Base-by-base conservation (phyloP, 1,284 basidiomycete species). In the Leccinum pachyderme region DNA sequence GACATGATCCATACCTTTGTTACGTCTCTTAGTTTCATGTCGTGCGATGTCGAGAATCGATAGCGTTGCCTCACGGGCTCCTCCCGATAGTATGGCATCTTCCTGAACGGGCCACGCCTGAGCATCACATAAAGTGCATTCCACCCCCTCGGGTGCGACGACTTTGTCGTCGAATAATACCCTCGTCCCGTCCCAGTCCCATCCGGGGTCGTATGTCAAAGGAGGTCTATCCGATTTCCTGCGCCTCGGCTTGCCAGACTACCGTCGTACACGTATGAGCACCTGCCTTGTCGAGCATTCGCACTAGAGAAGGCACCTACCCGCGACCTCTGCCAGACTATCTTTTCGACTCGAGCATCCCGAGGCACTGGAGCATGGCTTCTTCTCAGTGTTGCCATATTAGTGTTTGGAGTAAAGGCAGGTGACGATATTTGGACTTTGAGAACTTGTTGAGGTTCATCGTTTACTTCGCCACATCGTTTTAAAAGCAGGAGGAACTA, bases 131-230 rank as follows among this genome's bases (percentile, higher is more conserved):
- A 39, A 11, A 6, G 44, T 28, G 7, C 7, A 12, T 28, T 49
- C 59, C n/a, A 54, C 54, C 13, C 27, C 22, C 6, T 58, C 44
- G 0, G 44, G 11, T 39, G 43, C 9, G 25, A 28, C 5, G 2
- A n/a, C 22, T 4, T 31, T 29, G 27, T 49, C 53, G 12, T 25
- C 28, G 44, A 55, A 51, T 15, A 50, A 22, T 49, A 65, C 11
- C n/a, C 37, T 55, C 7, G 33, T 47, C 47, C 57, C 64, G 9
- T 69, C 64, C 64, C 60, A 68, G 35, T 68, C 61, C 64, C 64
- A 65, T 32, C 56, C 64, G 9, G 47, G 48, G 33, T 65, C 65
- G 12, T 62, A 31, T 15, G n/a, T 45, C 49, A 69, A 53, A 1
- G 47, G 12, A 11, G 66, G 63, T 37, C 54, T 61, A 6, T 59